Base-by-base conservation (phyloP, 441 rosid species). In the Populus hybrid region DNA sequence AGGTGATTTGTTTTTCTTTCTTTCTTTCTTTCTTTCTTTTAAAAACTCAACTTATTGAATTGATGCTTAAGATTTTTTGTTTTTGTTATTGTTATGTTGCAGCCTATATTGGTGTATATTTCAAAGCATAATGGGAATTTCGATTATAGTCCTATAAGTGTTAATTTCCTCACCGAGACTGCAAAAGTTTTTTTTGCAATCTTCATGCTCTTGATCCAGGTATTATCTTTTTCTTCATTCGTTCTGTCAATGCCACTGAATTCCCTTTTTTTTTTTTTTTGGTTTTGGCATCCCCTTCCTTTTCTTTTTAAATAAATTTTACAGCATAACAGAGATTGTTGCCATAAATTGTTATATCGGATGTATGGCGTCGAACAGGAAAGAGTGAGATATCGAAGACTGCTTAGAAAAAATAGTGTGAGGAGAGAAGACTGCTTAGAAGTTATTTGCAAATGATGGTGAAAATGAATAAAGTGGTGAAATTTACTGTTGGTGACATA, bases 81-180 rank as follows among this genome's bases (percentile, higher is more conserved):
- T 77, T 59, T 34, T 61, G 26, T 30, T 24, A 69, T 59, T 78
- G 57, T 81, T 81, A 23, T 72, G 74, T 86, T 83, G 73, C 91
- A 94, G 97, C 98, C 98, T 69, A 88, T 94, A 77, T 82, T 94
- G 91, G 98, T 94, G 77, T 94, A 93, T 77, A 94, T 91, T 94
- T 94, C 94, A 79, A 94, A 94, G 83, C 95, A 93, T 59, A 97
- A 93, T 87, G 98, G 98, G 71, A 84, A 79, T 74, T 94, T 94
- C 87, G 84, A 84, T 77, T 94, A 92, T 73, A 94, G 94, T 85
- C 98, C 98, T 28, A 79, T 93, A 66, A 91, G 97, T 65, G 98
- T 94, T 70, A 94, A 94, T 87, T 93, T 94, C 85, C 86, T 93
- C 90, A 93, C 97, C 1, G 98, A 94, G 78, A 81, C 75, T 46